Evolutionary conservation across 257 asterid species (phyloP).

Genomic region (Gentiana dahurica): DNA sequence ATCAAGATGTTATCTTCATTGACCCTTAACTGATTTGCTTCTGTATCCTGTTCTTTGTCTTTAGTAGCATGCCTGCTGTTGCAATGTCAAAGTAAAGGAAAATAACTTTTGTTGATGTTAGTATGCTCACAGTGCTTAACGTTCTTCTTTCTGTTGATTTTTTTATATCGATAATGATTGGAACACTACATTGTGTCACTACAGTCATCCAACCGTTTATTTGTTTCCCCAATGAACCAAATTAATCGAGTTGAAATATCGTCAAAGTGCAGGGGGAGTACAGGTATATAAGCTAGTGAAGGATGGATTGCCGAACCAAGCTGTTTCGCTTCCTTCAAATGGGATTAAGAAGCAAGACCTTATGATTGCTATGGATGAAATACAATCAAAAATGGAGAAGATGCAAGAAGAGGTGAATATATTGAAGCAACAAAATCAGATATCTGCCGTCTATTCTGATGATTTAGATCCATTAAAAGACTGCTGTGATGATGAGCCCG

Average conservation of each 20-base stretch:
- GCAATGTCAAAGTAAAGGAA: no score
- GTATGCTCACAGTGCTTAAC: no score
- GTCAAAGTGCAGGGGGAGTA: constrained; percentile 27
- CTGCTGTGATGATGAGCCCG: constrained; percentile 25
- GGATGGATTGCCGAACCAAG: constrained; percentile 26
- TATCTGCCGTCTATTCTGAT: constrained; percentile 12
- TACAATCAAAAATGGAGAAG: constrained; percentile 54
- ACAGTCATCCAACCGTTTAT: no score
- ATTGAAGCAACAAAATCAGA: constrained; percentile 21
- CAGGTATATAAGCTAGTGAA: constrained; percentile 25
- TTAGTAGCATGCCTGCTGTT: no score
- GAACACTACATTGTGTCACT: no score
- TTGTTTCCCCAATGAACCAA: background rate
- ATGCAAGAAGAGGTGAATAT: constrained; percentile 31
- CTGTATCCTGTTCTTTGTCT: no score
- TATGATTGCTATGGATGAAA: constrained; percentile 36
- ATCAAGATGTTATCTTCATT: no score
- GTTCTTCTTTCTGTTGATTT: no score
- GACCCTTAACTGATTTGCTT: no score
- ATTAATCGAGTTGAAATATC: background rate
- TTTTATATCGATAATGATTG: no score
- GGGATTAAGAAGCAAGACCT: constrained; percentile 24
- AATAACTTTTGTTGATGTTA: no score
- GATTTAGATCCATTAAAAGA: constrained; percentile 19
- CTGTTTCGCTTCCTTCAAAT: constrained; percentile 16